phyloP scores from a whole-genome alignment of 2,329 filamentous ascomycete species.

The Amylocarpus encephaloides region DNA sequence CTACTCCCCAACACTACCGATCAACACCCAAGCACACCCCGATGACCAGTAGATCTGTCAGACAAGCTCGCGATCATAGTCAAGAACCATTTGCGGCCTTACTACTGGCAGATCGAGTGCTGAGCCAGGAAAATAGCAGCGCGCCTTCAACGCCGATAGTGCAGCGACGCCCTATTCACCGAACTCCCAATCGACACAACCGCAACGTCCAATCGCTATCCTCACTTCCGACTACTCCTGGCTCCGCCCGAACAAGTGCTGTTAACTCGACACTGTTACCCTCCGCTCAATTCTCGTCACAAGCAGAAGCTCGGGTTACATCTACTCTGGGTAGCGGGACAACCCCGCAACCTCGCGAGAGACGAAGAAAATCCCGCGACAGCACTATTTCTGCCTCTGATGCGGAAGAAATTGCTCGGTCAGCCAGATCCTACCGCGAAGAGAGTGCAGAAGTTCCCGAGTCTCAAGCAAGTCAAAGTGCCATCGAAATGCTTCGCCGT shows the following conservation, averaged over 20 bases:
- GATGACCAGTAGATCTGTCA: slow-evolving; percentile 32
- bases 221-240: slow-evolving; percentile 73
- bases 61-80: slow-evolving; percentile 40
- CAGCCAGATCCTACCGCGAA: slow-evolving; percentile 37
- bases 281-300: slow-evolving; percentile 55
- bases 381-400: slow-evolving; percentile 74
- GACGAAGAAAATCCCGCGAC: slow-evolving; percentile 66
- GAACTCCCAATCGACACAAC: slow-evolving; percentile 55
- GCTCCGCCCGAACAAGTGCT: slow-evolving; percentile 40
- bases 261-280: slow-evolving; percentile 51
- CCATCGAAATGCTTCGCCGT: slow-evolving; percentile 67
- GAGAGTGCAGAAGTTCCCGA: slow-evolving; percentile 60
- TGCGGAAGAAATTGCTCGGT: slow-evolving; percentile 46
- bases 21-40: slow-evolving; percentile 48
- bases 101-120: slow-evolving; percentile 65
- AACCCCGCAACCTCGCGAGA: slow-evolving; percentile 47
- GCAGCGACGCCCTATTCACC: slow-evolving; percentile 30
- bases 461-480: slow-evolving; percentile 72
- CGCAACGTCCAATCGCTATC: slow-evolving; percentile 78
- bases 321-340: slow-evolving; percentile 12
- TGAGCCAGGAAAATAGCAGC: slow-evolving; percentile 70
- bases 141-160: slow-evolving; percentile 61
- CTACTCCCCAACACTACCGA: slow-evolving; percentile 37
- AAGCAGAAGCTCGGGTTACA: slow-evolving; percentile 49
- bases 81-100: slow-evolving; percentile 70